Percentiles rank a stretch among this genome's conserved stretches.
These are phyloP conservation scores for Podaxis sp. DNA, from an alignment of 768 basidiomycete genomes.

Conservation along the genomic window DNA sequence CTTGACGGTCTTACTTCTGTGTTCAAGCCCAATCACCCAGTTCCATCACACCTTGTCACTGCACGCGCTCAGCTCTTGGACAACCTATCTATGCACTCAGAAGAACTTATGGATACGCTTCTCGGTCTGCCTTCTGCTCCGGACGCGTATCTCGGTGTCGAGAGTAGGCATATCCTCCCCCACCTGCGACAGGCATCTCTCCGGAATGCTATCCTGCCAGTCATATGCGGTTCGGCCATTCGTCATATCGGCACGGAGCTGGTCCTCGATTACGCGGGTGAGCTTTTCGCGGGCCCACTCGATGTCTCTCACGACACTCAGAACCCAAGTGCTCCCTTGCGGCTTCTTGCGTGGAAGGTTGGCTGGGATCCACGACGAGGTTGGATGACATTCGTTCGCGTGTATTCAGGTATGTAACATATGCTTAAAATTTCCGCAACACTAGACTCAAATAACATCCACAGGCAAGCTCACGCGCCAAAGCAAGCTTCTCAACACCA, in stretches of 20 bases:
- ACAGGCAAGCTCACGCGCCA: conserved; percentile 68
- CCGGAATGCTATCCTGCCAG: conserved; percentile 63
- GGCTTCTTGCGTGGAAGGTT: conserved; percentile 84
- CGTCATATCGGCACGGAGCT: conserved; percentile 79
- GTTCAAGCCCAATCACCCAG: conserved; percentile 59
- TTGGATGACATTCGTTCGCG: conserved; percentile 91
- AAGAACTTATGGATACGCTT: conserved; percentile 72
- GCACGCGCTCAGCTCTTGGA: conserved; percentile 74
- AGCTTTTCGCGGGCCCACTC: conserved; percentile 71
- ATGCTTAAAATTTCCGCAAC: neutral
- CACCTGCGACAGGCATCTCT: conserved; percentile 68
- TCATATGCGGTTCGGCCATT: conserved; percentile 79
- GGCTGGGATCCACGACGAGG: conserved; percentile 76
- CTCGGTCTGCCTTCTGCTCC: conserved; percentile 52
- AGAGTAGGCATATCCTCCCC: conserved; percentile 46
- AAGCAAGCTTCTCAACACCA: conserved; percentile 57
- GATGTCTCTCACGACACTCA: conserved; percentile 53
- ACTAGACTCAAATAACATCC: conserved; percentile 4
- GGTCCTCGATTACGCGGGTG: conserved; percentile 78
- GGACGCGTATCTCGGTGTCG: conserved; percentile 62
- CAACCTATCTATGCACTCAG: conserved; percentile 75
- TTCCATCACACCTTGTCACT: conserved; percentile 57
- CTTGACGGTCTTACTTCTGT: conserved; percentile 36
- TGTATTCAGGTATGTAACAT: conserved; percentile 69
- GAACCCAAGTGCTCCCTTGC: conserved; percentile 44